phyloP scores from a whole-genome alignment of 495 filamentous ascomycete genomes.

The Hyaloscypha bicolor region DNA sequence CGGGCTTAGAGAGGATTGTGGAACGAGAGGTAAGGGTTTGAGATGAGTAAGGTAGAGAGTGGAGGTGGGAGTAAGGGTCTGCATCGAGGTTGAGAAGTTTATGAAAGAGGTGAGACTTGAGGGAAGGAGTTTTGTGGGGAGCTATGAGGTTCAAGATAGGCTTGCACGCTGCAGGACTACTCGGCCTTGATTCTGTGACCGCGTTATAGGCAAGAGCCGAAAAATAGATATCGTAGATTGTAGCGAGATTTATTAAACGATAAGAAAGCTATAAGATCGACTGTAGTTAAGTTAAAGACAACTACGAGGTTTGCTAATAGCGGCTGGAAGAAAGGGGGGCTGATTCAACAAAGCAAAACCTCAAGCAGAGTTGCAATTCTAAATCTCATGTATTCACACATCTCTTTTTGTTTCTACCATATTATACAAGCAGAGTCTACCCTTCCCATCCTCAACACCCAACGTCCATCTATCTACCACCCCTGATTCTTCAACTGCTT shows the following conservation, averaged over 20 bases:
- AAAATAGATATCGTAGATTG: no score
- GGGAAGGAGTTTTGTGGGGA: no score
- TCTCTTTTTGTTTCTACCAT: conserved; percentile 4
- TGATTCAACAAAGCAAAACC: not conserved
- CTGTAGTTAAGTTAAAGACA: no score
- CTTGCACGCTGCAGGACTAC: no score
- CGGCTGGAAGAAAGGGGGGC: not conserved
- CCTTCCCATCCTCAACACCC: not conserved
- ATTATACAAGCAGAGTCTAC: not conserved
- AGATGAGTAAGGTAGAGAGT: not conserved
- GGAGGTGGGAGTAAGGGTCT: not conserved
- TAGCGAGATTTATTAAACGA: no score
- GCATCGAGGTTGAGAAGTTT: no score
- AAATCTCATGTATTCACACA: not conserved
- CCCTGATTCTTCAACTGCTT: conserved; percentile 70
- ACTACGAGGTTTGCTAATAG: no score
- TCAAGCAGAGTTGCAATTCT: not conserved
- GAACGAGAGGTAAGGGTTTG: not conserved
- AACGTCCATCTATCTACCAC: conserved; percentile 52
- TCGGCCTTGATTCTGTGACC: no score
- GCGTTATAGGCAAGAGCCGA: no score
- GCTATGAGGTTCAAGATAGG: no score
- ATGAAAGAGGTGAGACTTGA: no score
- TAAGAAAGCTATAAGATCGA: no score
- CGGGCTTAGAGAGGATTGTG: not conserved